Conservation (phyloP, 345 rosid species). For the Populus deltoides region DNA sequence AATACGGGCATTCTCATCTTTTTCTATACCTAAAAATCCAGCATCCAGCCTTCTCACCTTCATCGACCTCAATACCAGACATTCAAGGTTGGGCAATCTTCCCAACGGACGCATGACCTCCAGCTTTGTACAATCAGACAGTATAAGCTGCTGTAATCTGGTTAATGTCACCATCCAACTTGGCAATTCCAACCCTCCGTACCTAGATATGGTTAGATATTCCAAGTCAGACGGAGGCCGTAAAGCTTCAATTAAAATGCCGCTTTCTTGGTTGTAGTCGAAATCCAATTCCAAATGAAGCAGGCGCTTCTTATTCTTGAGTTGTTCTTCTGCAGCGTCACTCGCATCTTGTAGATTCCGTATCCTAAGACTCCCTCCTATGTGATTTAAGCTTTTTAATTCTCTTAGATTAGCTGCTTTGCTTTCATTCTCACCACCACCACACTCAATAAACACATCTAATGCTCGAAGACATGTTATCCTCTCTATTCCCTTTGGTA, state of each 20-base stretch:
- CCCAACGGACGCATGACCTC: slow-evolving; percentile 12
- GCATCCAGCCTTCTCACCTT: neutral
- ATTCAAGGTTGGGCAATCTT: slow-evolving; percentile 14
- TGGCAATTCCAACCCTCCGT: neutral
- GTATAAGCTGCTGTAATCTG: neutral
- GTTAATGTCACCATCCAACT: slow-evolving; percentile 5
- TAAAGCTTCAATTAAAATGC: neutral
- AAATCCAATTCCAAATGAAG: neutral
- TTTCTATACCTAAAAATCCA: slow-evolving; percentile 11
- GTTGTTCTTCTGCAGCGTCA: neutral
- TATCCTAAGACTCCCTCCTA: neutral
- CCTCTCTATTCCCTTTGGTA: slow-evolving; percentile 18
- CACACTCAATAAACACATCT: neutral
- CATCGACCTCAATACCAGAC: neutral
- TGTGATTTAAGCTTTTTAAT: neutral
- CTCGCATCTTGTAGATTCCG: neutral
- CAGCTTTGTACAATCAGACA: rapidly evolving
- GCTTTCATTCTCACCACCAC: neutral
- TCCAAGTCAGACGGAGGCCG: neutral
- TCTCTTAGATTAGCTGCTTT: slow-evolving; percentile 2
- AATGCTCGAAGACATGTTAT: slow-evolving; percentile 8
- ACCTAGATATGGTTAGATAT: neutral
- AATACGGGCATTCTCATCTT: too few species aligned
- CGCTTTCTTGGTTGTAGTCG: rapidly evolving
- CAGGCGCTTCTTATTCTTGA: slow-evolving; percentile 1